A percentile compares a stretch with the other conserved stretches of the same genome.
Conservation (phyloP, 2,329 filamentous ascomycete genomes). For the Dactylellina cionopaga region DNA sequence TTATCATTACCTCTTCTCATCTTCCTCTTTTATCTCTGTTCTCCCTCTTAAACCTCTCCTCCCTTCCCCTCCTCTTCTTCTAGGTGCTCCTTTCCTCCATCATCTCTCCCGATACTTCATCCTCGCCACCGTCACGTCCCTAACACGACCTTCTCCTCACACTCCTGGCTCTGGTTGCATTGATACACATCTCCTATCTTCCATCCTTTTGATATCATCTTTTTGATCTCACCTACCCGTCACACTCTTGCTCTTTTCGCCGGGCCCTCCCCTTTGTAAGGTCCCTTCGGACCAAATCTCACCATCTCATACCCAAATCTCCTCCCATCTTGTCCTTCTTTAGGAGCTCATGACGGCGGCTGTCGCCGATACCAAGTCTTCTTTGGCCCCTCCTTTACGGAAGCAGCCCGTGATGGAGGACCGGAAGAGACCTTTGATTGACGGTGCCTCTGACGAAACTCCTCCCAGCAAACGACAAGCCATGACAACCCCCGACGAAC, state of each 20-base stretch:
- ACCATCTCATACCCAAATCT: slow-evolving; percentile 3
- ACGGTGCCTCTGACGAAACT: slow-evolving; percentile 73
- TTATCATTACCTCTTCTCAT: no score
- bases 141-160: slow-evolving; percentile 23
- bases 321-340: slow-evolving; percentile 16
- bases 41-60: no score
- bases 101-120: slow-evolving; percentile 10
- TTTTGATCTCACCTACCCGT: neutral
- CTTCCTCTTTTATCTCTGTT: neutral
- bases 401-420: slow-evolving; percentile 83
- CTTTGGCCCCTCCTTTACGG: slow-evolving; percentile 57
- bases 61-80: neutral
- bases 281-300: slow-evolving; percentile 22
- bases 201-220: slow-evolving; percentile 8
- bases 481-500: slow-evolving; percentile 56
- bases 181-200: neutral
- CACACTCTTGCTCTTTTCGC: neutral
- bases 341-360: slow-evolving; percentile 51
- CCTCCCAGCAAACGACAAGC: slow-evolving; percentile 88
- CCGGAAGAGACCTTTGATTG: slow-evolving; percentile 89
- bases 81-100: neutral
- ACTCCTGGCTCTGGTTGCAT: neutral
- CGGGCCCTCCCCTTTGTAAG: slow-evolving; percentile 18
- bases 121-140: slow-evolving; percentile 23
- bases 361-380: slow-evolving; percentile 52